These are phyloP conservation scores for Paecilomyces dactylethromorphus DNA, from an alignment of 2,329 filamentous ascomycete genomes.

Conservation along the genomic window DNA sequence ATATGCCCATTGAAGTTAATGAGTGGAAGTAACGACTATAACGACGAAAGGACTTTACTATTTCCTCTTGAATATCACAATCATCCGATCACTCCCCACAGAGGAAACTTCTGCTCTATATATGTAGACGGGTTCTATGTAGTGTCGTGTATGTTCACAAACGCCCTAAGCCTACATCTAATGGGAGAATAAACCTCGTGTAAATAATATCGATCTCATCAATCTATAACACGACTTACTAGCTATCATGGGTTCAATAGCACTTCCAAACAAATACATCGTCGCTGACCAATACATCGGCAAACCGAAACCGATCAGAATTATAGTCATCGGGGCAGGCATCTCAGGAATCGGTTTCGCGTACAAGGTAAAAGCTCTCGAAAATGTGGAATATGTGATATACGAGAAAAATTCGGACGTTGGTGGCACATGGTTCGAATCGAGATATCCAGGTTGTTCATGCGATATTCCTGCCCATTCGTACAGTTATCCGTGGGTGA, in stretches of 20 bases:
- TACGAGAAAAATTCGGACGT: conserved; percentile 4
- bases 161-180: too few species aligned
- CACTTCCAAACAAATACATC: background rate
- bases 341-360: background rate
- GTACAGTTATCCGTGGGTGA: background rate
- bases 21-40: too few species aligned
- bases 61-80: too few species aligned
- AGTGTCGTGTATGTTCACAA: too few species aligned
- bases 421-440: conserved; percentile 6
- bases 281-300: background rate
- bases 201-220: background rate
- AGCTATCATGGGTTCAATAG: background rate
- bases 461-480: background rate
- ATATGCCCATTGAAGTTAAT: too few species aligned
- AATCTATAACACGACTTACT: background rate
- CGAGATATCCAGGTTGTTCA: conserved; percentile 9
- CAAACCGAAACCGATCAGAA: background rate
- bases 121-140: too few species aligned
- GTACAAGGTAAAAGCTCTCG: background rate
- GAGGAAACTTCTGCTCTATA: too few species aligned
- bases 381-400: conserved; percentile 1
- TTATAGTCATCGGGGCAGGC: background rate
- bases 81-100: too few species aligned
- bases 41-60: too few species aligned
- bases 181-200: too few species aligned